phyloP scores from a whole-genome alignment of 352 stramenopile species.

The Phytophthora hibernalis region DNA sequence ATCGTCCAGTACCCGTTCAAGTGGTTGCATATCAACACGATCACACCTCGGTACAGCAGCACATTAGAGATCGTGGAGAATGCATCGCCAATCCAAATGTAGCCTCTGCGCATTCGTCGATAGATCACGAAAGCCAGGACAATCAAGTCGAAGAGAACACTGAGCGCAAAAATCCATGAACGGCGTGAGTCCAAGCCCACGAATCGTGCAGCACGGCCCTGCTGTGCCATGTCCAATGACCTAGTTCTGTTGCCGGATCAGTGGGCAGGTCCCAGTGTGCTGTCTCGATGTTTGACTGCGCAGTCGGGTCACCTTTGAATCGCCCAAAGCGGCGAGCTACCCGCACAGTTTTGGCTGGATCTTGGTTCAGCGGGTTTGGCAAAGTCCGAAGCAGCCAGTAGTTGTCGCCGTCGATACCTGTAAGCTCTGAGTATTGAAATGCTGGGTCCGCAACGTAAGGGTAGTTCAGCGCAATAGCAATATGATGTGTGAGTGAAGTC shows the following conservation, averaged over 20 bases:
- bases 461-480: slow-evolving; percentile 38
- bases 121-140: slow-evolving; percentile 43
- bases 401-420: slow-evolving; percentile 26
- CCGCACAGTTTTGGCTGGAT: slow-evolving; percentile 32
- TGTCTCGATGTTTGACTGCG: slow-evolving; percentile 53
- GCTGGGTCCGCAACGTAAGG: slow-evolving; percentile 33
- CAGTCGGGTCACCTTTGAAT: slow-evolving; percentile 36
- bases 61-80: slow-evolving; percentile 46
- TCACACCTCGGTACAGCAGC: slow-evolving; percentile 40
- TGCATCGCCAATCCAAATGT: slow-evolving; percentile 52
- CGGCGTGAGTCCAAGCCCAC: slow-evolving; percentile 53
- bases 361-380: slow-evolving; percentile 6
- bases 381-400: slow-evolving; percentile 30
- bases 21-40: slow-evolving; percentile 40
- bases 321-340: slow-evolving; percentile 46
- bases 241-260: slow-evolving; percentile 30
- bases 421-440: slow-evolving; percentile 24
- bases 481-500: slow-evolving; percentile 23
- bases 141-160: slow-evolving; percentile 33
- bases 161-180: slow-evolving; percentile 41
- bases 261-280: slow-evolving; percentile 31
- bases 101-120: slow-evolving; percentile 34
- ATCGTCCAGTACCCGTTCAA: slow-evolving; percentile 52
- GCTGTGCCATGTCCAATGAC: slow-evolving; percentile 38
- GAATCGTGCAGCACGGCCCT: slow-evolving; percentile 45